These are phyloP conservation scores for Anisodus tanguticus DNA, from an alignment of 257 asterid species.

Conservation along the genomic window DNA sequence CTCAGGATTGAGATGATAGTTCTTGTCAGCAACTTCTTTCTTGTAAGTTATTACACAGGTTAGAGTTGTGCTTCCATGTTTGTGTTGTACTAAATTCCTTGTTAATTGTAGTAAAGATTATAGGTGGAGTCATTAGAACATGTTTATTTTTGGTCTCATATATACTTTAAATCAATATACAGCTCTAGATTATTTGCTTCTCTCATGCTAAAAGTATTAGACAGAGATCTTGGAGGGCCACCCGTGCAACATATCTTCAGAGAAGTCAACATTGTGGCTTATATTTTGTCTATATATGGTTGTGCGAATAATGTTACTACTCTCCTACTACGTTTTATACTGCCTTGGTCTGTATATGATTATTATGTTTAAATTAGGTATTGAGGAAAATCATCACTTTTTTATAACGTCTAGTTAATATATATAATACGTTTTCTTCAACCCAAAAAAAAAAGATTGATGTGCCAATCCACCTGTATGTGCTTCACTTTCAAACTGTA, in stretches of 20 bases:
- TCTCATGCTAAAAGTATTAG: neutral
- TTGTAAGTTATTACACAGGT: neutral
- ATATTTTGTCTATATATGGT: neutral
- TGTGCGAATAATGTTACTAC: too few relatives aligned
- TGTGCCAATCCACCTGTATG: too few relatives aligned
- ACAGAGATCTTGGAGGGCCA: neutral
- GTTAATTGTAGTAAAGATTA: slow-evolving; percentile 7
- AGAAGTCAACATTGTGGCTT: neutral
- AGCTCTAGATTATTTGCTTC: neutral
- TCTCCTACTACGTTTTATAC: too few relatives aligned
- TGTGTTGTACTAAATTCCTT: slow-evolving; percentile 8
- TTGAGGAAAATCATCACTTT: too few relatives aligned
- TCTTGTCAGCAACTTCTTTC: neutral
- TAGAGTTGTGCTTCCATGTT: neutral
- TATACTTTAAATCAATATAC: neutral
- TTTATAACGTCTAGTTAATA: too few relatives aligned
- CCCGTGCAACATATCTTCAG: neutral
- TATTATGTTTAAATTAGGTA: too few relatives aligned
- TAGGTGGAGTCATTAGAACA: too few relatives aligned
- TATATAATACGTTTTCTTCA: too few relatives aligned
- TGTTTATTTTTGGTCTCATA: neutral
- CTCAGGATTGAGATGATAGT: neutral
- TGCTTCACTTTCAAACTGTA: too few relatives aligned
- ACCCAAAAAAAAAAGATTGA: too few relatives aligned
- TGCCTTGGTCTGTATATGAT: too few relatives aligned